Conservation (phyloP, 192 early-diverging fungal species). For the Coemansia sp. region DNA sequence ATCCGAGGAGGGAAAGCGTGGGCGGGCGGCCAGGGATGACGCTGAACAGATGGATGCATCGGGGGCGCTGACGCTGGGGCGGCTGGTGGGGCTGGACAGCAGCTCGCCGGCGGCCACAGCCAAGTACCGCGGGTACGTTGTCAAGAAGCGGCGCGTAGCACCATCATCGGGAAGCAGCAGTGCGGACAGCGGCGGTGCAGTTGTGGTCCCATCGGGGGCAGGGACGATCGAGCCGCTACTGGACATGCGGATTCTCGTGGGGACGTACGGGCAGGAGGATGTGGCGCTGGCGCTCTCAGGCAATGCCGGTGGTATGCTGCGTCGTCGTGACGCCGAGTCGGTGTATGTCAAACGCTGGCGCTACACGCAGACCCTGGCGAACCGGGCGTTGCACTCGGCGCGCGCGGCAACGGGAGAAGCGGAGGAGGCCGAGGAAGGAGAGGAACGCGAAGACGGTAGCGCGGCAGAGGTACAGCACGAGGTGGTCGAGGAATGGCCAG, state of each 20-base stretch:
- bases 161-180: not conserved
- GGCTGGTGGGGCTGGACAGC: slow-evolving; percentile 28
- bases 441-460: slow-evolving; percentile 47
- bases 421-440: slow-evolving; percentile 52
- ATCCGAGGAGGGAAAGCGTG: not conserved
- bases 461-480: slow-evolving; percentile 1
- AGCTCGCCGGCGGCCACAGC: slow-evolving; percentile 11
- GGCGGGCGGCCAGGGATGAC: not conserved
- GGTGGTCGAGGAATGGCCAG: slow-evolving; percentile 39
- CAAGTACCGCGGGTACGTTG: slow-evolving; percentile 48
- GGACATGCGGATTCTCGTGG: slow-evolving; percentile 30
- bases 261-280: slow-evolving; percentile 41
- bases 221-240: slow-evolving; percentile 37
- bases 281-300: slow-evolving; percentile 13
- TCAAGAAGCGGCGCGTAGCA: slow-evolving; percentile 38
- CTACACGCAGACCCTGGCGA: slow-evolving; percentile 34
- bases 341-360: slow-evolving; percentile 45
- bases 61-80: slow-evolving; percentile 14
- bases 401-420: slow-evolving; percentile 39
- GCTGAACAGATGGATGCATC: not conserved
- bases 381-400: slow-evolving; percentile 29
- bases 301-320: slow-evolving; percentile 1
- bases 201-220: slow-evolving; percentile 25
- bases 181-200: slow-evolving; percentile 5
- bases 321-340: slow-evolving; percentile 39